Percentiles rank a stretch among this genome's conserved stretches.
Evolutionary conservation across 2,329 filamentous ascomycete species (phyloP).

Genomic region (Monosporascus sp.): DNA sequence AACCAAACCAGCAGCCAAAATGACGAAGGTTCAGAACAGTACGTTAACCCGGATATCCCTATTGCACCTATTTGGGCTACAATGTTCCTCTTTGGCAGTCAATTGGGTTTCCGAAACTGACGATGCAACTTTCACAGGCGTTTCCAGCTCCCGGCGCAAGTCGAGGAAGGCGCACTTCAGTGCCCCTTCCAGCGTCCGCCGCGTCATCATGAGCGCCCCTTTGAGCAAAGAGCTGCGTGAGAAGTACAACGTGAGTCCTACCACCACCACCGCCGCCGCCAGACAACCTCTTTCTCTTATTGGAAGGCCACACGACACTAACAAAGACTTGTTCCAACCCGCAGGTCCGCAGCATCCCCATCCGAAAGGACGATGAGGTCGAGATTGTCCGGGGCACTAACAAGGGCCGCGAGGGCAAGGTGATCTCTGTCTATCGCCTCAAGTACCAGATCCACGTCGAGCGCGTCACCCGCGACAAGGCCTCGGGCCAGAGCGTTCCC

Average conservation of each 20-base stretch:
- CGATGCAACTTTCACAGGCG: slow-evolving; percentile 8
- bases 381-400: slow-evolving; percentile 84
- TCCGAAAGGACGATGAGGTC: slow-evolving; percentile 98
- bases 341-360: slow-evolving; percentile 88
- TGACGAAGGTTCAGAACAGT: slow-evolving; percentile 26
- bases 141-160: slow-evolving; percentile 76
- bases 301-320: background rate
- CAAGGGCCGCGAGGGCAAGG: slow-evolving; percentile 98
- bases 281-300: background rate
- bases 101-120: slow-evolving; percentile 3
- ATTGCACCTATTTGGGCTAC: background rate
- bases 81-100: background rate
- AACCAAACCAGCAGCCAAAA: slow-evolving; percentile 20
- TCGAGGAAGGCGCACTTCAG: slow-evolving; percentile 97
- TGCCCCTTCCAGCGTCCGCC: slow-evolving; percentile 89
- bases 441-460: slow-evolving; percentile 98
- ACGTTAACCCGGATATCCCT: slow-evolving; percentile 2
- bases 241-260: slow-evolving; percentile 88
- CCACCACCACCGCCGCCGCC: background rate
- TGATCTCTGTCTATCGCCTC: slow-evolving; percentile 95
- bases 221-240: slow-evolving; percentile 96
- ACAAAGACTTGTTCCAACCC: background rate
- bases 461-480: slow-evolving; percentile 95
- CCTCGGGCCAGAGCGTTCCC: slow-evolving; percentile 90
- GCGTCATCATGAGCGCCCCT: slow-evolving; percentile 94